Base-by-base conservation (phyloP, 202 grass and related monocot species). In the Panicum virgatum region DNA sequence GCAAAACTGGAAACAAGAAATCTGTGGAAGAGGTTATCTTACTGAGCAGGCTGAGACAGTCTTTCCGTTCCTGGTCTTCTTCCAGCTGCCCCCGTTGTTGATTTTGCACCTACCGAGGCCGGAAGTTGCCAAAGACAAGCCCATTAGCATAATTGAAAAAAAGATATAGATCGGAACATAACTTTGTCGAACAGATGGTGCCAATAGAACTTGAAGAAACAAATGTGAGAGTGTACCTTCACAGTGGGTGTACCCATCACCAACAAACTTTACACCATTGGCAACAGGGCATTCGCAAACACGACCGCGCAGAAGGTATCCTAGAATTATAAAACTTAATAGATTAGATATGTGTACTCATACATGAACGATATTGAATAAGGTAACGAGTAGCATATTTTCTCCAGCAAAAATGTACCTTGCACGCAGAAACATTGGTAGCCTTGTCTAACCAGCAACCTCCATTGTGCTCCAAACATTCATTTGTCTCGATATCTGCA, bases 391-490 rank as follows among this genome's bases (percentile, higher is more conserved):
- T 36, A 25, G 6, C 29, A 43, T 32, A 75, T 38, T 2, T 12
- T 47, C 3, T 29, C 18, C 4, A 20, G 40, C 22, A 42, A 76
- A 74, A 54, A 3, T 67, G n/a, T 80, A 97, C 93, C 93, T 89
- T 97, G 90, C 93, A 97, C 19, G 93, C 90, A 50, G 90, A 89
- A 54, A 93, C 84, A 73, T 89, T 93, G 78, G 61, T 75, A 75
- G 83, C 42, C 14, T 87, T 84, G 36, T 97, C 88, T 71, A 85
- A 82, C 93, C 93, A 97, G 73, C 93, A 97, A 73, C 93, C 93
- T 80, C 93, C 93, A 82, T 97, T 97, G 80, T 93, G 89, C 32
- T 93, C 93, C 86, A 97, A 91, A 87, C 93, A 97, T 82, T 97
- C 90, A 68, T 97, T 97, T 89, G 93, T 97, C 84, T 97, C 73